Evolutionary conservation across 345 rosid species (phyloP).

Genomic region (Capsella bursapastoris): DNA sequence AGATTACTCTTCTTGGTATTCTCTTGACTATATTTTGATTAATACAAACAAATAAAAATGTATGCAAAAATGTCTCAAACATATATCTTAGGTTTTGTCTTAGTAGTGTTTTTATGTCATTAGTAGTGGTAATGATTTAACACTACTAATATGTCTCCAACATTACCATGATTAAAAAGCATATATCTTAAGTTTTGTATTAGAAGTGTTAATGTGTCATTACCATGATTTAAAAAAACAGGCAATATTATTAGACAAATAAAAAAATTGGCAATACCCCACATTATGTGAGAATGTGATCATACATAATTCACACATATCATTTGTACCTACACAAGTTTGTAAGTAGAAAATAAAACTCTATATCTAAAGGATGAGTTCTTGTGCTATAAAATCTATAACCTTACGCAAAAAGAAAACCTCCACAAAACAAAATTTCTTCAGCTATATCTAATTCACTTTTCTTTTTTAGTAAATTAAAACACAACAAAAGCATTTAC

Average conservation of each 20-base stretch:
- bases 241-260: background rate
- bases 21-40: background rate
- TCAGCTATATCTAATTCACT: slow-evolving; percentile 30
- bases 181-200: no score
- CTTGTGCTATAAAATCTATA: slow-evolving; percentile 1
- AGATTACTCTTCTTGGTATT: background rate
- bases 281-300: slow-evolving; percentile 5
- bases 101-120: no score
- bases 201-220: background rate
- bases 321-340: slow-evolving; percentile 32
- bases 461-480: background rate
- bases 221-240: background rate
- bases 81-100: no score
- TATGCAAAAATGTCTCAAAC: background rate
- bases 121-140: no score
- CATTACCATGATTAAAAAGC: no score
- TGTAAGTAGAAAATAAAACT: background rate
- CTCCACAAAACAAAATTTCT: slow-evolving; percentile 42
- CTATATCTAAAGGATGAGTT: slow-evolving; percentile 6
- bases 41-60: background rate
- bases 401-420: background rate
- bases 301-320: slow-evolving; percentile 7
- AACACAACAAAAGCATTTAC: slow-evolving; percentile 40
- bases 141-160: background rate
- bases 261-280: background rate